Base-by-base conservation (phyloP, 257 asterid genomes). In the Apocynum venetum region DNA sequence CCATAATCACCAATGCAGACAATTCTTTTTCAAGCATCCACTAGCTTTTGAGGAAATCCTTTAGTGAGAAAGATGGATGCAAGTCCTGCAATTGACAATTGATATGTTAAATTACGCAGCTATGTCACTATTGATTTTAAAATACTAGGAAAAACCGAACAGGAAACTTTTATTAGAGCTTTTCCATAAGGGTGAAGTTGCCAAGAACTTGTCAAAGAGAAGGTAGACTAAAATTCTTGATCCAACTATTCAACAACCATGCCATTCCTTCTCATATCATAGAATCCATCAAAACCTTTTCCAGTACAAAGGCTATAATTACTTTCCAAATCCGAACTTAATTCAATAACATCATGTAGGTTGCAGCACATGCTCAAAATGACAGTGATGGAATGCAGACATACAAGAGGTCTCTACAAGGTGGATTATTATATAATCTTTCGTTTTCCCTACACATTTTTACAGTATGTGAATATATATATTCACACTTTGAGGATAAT, bases 41-140 rank as follows among this genome's bases (percentile, higher is more conserved):
- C 82, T 90, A 91, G 87, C 89, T 82, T 86, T 88, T 87, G 76
- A 95, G 84, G 60, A 89, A 93, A 76, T 93, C 98, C 84, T 87
- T 85, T 76, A 95, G 82, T 51, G 94, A 86, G 83, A 95, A 93
- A 4, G 83, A 83, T 43, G 85, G 87, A 59, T 83, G 84, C 66
- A 82, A 95, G 51, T 95, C 98, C 98, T 93, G 77, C 48, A 73
- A 7, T 75, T 14, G 11, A 83, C 46, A 35, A 25, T 25, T 25
- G 31, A 25, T 25, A 25, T 15, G 35, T 71, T 13, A 48, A 60
- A 60, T 12, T 40, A 71, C 49, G 49, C 38, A n/a, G 4, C 75
- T 2, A 8, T 20, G 41, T 46, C 48, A 55, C 35, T 51, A 19
- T 7, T 17, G 4, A 43, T 0, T 44, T 61, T 8, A 10, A 41